Evolutionary conservation across 768 basidiomycete species (phyloP).

Genomic region (Psilocybe sp.): DNA sequence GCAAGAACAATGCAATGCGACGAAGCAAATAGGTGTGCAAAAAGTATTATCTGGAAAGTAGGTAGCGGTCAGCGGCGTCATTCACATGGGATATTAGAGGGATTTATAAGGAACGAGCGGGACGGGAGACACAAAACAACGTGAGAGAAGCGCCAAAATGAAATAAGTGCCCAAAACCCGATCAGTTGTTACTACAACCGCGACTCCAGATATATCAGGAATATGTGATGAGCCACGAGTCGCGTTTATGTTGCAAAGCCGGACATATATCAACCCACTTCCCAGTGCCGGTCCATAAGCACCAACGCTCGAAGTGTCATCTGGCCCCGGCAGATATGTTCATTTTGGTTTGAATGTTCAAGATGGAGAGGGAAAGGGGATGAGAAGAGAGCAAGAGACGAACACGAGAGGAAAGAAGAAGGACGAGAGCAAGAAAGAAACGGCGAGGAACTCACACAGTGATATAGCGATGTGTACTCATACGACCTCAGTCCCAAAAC

Average conservation of each 20-base stretch:
- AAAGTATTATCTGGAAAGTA: too few species aligned
- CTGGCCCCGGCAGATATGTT: conserved; percentile 87
- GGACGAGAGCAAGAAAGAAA: conserved; percentile 1
- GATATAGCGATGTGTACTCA: conserved; percentile 1
- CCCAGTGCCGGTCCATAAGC: conserved; percentile 29
- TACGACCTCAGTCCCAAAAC: too few species aligned
- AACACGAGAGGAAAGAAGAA: too few species aligned
- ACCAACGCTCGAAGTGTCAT: conserved; percentile 55
- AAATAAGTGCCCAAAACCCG: too few species aligned
- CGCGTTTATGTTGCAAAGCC: conserved; percentile 31
- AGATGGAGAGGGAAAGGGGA: too few species aligned
- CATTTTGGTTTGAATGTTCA: conserved; percentile 29
- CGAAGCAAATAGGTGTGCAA: too few species aligned
- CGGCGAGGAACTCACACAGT: conserved; percentile 17
- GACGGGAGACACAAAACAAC: too few species aligned
- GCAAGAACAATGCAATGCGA: too few species aligned
- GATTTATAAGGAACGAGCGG: too few species aligned
- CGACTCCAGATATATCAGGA: not conserved
- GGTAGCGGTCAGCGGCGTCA: too few species aligned
- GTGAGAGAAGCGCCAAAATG: too few species aligned
- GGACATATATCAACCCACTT: conserved; percentile 61
- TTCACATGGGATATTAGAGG: too few species aligned
- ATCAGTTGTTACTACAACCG: not conserved
- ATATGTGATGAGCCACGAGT: not conserved
- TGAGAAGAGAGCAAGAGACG: not conserved